These are phyloP conservation scores for Dryas alaskensis DNA, from an alignment of 306 rosid genomes.

Conservation along the genomic window DNA sequence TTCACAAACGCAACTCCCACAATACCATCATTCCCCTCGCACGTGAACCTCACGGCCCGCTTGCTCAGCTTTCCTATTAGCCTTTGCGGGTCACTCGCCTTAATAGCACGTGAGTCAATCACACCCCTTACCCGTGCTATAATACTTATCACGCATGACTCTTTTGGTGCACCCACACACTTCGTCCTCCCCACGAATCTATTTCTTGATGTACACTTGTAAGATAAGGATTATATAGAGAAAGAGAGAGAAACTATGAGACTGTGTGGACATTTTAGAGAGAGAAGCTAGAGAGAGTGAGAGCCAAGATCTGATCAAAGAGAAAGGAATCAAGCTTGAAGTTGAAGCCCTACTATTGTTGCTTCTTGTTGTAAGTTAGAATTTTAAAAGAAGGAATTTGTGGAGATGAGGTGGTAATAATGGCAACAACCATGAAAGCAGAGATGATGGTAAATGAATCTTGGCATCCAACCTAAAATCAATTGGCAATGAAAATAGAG, in stretches of 20 bases:
- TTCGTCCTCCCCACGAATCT: conserved; percentile 43
- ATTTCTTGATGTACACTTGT: conserved; percentile 69
- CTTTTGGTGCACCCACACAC: conserved; percentile 49
- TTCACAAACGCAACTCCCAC: conserved; percentile 35
- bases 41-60: not conserved
- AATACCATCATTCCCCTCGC: conserved; percentile 16
- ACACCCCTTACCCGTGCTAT: conserved; percentile 26
- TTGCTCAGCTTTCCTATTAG: not conserved
- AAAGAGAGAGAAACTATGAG: conserved; percentile 27
- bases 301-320: conserved; percentile 66
- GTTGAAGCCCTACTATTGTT: conserved; percentile 28
- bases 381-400: no score
- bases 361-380: conserved; percentile 20
- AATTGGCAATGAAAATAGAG: no score
- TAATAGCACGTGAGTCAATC: conserved; percentile 16
- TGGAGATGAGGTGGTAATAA: no score
- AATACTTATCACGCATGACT: conserved; percentile 59
- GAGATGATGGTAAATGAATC: no score
- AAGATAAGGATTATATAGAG: conserved; percentile 45
- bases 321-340: conserved; percentile 37
- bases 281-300: conserved; percentile 45
- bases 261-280: conserved; percentile 43
- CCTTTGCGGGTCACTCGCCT: not conserved
- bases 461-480: no score
- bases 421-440: no score